A percentile compares a stretch with the other conserved stretches of the same genome.
Evolutionary conservation across 2,329 filamentous ascomycete species (phyloP).

Genomic region (Thermothelomyces thermophilus): DNA sequence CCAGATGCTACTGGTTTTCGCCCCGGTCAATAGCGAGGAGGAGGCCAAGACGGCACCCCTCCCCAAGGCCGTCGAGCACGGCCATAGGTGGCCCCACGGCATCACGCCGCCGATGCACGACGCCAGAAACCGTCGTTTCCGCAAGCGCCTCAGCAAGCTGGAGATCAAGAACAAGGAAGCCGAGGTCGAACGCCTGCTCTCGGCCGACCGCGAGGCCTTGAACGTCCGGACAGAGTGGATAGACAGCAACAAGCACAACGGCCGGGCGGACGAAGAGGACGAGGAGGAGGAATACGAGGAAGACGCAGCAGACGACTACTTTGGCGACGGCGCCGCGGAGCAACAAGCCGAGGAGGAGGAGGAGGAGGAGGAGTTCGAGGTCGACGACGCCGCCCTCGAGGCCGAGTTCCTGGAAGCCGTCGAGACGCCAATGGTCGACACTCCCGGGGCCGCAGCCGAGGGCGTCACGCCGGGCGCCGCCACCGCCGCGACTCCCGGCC

Average conservation of each 20-base stretch:
- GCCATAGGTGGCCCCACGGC: conserved; percentile 74
- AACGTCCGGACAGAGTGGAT: conserved; percentile 60
- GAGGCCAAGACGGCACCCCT: conserved; percentile 61
- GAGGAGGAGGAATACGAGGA: conserved; percentile 48
- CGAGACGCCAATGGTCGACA: conserved; percentile 44
- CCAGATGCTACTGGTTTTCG: conserved; percentile 80
- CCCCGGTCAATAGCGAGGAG: conserved; percentile 57
- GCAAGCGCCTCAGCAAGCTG: conserved; percentile 73
- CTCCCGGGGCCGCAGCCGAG: conserved; percentile 31
- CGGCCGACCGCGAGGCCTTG: conserved; percentile 57
- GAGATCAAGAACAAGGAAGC: conserved; percentile 81
- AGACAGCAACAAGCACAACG: conserved; percentile 40
- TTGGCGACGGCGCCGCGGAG: conserved; percentile 25
- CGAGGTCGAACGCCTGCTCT: conserved; percentile 66
- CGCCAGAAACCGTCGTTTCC: conserved; percentile 73
- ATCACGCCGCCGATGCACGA: conserved; percentile 84
- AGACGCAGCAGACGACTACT: conserved; percentile 38
- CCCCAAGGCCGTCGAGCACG: conserved; percentile 63
- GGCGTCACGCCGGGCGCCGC: conserved; percentile 41
- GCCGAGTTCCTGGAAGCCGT: conserved; percentile 43
- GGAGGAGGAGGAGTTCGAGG: conserved; percentile 28
- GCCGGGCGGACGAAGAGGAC: conserved; percentile 42
- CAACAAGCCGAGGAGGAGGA: conserved; percentile 27
- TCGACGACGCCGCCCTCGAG: conserved; percentile 33
- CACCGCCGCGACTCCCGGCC: conserved; percentile 33